A percentile compares a stretch with the other conserved stretches of the same genome.
Conservation (phyloP, 2,329 filamentous ascomycete genomes). For the Pestalotiopsis sp. region DNA sequence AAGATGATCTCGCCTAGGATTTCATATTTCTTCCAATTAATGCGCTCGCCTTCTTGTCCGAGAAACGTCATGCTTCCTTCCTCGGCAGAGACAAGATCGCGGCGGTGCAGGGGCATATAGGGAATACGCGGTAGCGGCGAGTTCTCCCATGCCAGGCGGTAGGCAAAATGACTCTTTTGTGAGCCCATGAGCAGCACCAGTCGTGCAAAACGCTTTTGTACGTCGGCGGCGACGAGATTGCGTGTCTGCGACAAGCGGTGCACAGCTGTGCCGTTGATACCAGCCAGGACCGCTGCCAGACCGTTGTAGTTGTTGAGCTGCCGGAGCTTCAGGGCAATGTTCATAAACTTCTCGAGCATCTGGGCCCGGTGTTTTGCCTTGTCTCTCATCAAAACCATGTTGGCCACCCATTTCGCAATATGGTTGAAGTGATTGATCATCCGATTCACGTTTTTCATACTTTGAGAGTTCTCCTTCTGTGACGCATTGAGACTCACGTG, state of each 20-base stretch:
- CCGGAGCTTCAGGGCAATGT: conserved; percentile 80
- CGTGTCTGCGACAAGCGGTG: conserved; percentile 82
- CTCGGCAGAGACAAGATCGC: conserved; percentile 89
- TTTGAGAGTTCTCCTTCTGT: conserved; percentile 75
- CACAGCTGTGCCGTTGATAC: conserved; percentile 85
- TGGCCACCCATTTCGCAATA: conserved; percentile 79
- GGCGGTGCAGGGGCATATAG: conserved; percentile 85
- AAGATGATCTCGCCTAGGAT: conserved; percentile 91
- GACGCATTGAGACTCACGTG: conserved; percentile 78
- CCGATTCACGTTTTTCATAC: conserved; percentile 83
- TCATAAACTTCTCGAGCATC: conserved; percentile 96
- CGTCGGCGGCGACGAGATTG: conserved; percentile 70
- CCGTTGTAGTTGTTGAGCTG: conserved; percentile 97
- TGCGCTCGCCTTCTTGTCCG: conserved; percentile 69
- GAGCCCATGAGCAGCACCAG: conserved; percentile 91
- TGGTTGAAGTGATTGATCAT: conserved; percentile 95
- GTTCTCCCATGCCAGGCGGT: conserved; percentile 97
- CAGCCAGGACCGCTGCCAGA: conserved; percentile 89
- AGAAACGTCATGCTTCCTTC: conserved; percentile 92
- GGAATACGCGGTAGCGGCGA: conserved; percentile 88
- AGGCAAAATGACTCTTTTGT: conserved; percentile 90
- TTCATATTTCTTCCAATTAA: conserved; percentile 99
- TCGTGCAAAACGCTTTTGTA: conserved; percentile 83
- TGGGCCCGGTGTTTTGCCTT: conserved; percentile 93
- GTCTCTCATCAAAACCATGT: conserved; percentile 84